phyloP scores from a whole-genome alignment of 208 protist species.

The Dictyostelium gargantuum region DNA sequence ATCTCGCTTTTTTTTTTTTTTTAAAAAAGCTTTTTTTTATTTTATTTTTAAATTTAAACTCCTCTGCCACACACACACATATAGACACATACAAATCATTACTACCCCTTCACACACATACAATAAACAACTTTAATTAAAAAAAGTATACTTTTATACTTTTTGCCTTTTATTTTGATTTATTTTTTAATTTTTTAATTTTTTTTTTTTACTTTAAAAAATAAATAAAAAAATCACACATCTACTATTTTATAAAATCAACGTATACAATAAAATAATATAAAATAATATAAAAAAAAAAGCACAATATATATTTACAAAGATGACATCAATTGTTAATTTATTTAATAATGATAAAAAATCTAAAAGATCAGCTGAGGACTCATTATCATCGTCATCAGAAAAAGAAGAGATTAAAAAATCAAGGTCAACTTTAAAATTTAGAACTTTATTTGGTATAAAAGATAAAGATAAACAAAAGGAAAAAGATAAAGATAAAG shows the following conservation, averaged over 20 bases:
- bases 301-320: not conserved
- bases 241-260: not conserved
- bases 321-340: not conserved
- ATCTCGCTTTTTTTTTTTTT: too few relatives aligned
- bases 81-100: not conserved
- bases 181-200: not conserved
- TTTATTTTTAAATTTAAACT: not conserved
- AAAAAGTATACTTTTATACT: too few relatives aligned
- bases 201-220: not conserved
- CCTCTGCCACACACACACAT: not conserved
- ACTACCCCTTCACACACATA: too few relatives aligned
- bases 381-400: not conserved
- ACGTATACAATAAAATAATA: not conserved
- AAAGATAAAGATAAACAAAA: not conserved
- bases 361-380: not conserved
- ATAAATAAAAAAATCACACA: not conserved
- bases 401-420: not conserved
- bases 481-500: not conserved
- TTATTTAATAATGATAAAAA: not conserved
- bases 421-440: not conserved
- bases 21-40: too few relatives aligned
- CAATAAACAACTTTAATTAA: too few relatives aligned
- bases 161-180: too few relatives aligned
- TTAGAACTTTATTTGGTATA: not conserved
- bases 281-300: not conserved